A percentile compares a stretch with the other conserved stretches of the same genome.
These are phyloP conservation scores for Claviceps sorghi DNA, from an alignment of 2,329 filamentous ascomycete species.

Conservation along the genomic window DNA sequence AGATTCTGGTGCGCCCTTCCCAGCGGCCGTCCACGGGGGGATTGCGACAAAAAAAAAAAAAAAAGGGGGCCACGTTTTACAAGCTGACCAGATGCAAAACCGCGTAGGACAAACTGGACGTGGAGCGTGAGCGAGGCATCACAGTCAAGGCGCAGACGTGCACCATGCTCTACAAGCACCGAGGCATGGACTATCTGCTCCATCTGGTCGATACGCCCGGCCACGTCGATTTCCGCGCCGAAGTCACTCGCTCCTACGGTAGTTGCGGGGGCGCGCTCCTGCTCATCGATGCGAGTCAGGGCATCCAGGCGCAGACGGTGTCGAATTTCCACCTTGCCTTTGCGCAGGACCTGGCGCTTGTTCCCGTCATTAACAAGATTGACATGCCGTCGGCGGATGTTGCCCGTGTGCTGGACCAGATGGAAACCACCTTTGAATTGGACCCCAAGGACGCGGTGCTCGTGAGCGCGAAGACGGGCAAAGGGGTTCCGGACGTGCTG, in stretches of 20 bases:
- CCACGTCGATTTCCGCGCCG: conserved; percentile 93
- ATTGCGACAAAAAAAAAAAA: too few species aligned
- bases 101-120: conserved; percentile 55
- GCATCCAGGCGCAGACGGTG: conserved; percentile 93
- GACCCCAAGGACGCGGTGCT: conserved; percentile 54
- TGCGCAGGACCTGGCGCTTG: conserved; percentile 69
- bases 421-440: conserved; percentile 75
- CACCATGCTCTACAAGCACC: conserved; percentile 86
- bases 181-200: conserved; percentile 76
- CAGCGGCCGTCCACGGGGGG: background rate
- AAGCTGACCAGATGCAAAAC: background rate
- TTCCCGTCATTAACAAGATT: conserved; percentile 94
- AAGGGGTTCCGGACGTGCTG: conserved; percentile 71
- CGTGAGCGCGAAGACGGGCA: conserved; percentile 86
- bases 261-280: conserved; percentile 87
- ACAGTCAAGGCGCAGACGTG: conserved; percentile 98
- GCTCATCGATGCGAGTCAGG: conserved; percentile 90
- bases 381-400: conserved; percentile 83
- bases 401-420: conserved; percentile 72
- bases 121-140: conserved; percentile 61
- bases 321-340: conserved; percentile 98
- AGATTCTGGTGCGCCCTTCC: conserved; percentile 49
- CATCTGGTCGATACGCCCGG: conserved; percentile 95
- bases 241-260: conserved; percentile 90
- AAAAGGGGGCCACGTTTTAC: too few species aligned